Evolutionary conservation across 306 rosid genomes (phyloP), one percentile per base, ranked within the genome.

Genomic region (Delonix regia): DNA sequence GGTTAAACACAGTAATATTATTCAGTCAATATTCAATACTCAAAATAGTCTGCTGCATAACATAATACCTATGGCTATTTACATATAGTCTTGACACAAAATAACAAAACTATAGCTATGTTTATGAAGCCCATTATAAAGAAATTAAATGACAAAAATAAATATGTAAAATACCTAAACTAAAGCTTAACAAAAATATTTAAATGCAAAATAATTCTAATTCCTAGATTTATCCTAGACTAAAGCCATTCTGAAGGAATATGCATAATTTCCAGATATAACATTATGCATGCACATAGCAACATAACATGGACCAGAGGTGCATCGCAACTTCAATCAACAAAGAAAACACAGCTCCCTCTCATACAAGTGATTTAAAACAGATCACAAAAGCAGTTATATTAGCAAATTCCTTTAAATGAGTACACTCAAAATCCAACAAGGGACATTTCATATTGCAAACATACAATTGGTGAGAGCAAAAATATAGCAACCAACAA

Each of bases 401-500:
- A 41, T 53, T 59, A 28, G 73, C 19, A 74, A 49, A 10, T 51
- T 14, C 36, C 49, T 41, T 44, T 52, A 14, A 74, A 5, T 67
- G 19, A 77, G 24, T 28, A 71, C 79, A 71, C 28, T 70, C 56
- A 86, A 9, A 51, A 25, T 36, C 52, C 57, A 71, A 64, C 16
- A 59, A 18, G 71, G 36, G 78, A 65, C 33, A 74, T 56, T 44
- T 36, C 67, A 71, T 68, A 65, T 62, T 60, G 34, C 69, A 67
- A 44, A 71, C 75, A 57, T 60, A 56, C 66, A 84, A 81, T 33
- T 52, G 33, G 69, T 24, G 28, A 2, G 41, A 57, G 57, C n/a
- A 71, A 59, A 63, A 30, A 34, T 72, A 66, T 33, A 79, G 18
- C 73, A 84, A 42, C 69, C 55, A 75, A 45, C 41, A 63, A 18